A percentile compares a stretch with the other conserved stretches of the same genome.
phyloP scores from a whole-genome alignment of 805 yeast genomes.

The Wickerhamomyces kurtzmanii region DNA sequence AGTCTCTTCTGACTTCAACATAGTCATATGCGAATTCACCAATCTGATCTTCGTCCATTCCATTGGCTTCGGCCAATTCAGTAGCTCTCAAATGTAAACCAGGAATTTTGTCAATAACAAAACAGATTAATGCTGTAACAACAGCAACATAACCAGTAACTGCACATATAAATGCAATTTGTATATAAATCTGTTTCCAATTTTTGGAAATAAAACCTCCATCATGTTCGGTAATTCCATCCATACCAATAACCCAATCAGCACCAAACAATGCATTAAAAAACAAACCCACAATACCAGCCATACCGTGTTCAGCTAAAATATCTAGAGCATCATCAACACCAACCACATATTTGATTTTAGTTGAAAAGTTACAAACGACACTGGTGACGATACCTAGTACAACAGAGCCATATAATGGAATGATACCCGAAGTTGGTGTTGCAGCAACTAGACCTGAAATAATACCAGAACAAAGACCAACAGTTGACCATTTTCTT shows the following conservation, averaged over 20 bases:
- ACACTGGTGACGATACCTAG: constrained; percentile 76
- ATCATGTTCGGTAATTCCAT: constrained; percentile 69
- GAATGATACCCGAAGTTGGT: constrained; percentile 86
- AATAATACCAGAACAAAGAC: constrained; percentile 89
- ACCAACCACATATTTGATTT: constrained; percentile 66
- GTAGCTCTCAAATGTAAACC: constrained; percentile 71
- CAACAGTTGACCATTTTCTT: constrained; percentile 89
- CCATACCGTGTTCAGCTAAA: constrained; percentile 97
- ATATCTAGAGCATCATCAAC: constrained; percentile 94
- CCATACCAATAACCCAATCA: constrained; percentile 82
- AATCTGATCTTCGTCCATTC: constrained; percentile 93
- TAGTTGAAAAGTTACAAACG: constrained; percentile 84
- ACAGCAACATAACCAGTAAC: constrained; percentile 64
- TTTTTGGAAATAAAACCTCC: constrained; percentile 94
- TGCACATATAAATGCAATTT: constrained; percentile 75
- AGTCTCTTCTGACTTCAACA: constrained; percentile 93
- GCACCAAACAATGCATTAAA: constrained; percentile 87
- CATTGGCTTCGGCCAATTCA: constrained; percentile 79
- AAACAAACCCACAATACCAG: constrained; percentile 85
- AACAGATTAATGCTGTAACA: constrained; percentile 70
- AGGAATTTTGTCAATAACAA: constrained; percentile 68
- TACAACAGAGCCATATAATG: constrained; percentile 83
- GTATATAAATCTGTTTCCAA: constrained; percentile 86
- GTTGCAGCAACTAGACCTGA: constrained; percentile 97
- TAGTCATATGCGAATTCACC: constrained; percentile 99